phyloP scores from a whole-genome alignment of 768 basidiomycete species.

The Tephrocybe sp. region DNA sequence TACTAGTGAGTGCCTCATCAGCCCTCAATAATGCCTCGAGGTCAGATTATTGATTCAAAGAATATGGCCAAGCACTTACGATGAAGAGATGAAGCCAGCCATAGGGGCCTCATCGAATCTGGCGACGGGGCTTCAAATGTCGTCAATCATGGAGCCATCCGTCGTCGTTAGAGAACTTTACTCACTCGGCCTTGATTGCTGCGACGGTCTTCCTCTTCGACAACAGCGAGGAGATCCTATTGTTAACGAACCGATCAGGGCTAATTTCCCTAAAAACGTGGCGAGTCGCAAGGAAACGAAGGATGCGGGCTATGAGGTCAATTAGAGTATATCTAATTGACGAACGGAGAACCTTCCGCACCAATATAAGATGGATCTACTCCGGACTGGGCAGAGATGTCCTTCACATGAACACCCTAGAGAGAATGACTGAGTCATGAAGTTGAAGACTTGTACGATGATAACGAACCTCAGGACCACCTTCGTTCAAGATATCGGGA shows the following conservation, averaged over 20 bases:
- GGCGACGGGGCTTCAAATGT: conserved; percentile 14
- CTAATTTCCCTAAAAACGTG: conserved; percentile 24
- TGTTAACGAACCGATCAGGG: conserved; percentile 25
- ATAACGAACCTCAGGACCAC: conserved; percentile 21
- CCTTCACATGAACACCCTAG: conserved; percentile 32
- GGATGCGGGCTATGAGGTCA: conserved; percentile 15
- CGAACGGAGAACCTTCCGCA: conserved; percentile 11
- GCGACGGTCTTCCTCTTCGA: conserved; percentile 25
- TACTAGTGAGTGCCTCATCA: conserved; percentile 21
- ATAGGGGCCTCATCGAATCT: conserved; percentile 17
- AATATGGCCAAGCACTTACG: conserved; percentile 7
- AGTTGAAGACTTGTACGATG: conserved; percentile 3
- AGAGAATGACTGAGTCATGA: conserved; percentile 3
- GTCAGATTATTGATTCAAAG: not conserved
- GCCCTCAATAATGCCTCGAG: conserved; percentile 13
- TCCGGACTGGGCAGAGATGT: conserved; percentile 28
- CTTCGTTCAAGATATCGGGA: conserved; percentile 32
- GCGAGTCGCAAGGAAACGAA: conserved; percentile 23
- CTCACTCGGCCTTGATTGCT: conserved; percentile 28
- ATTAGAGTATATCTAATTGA: not conserved
- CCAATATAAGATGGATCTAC: conserved; percentile 30
- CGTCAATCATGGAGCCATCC: not conserved
- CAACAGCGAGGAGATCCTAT: conserved; percentile 25
- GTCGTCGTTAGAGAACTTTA: not conserved
- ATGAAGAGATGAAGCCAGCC: conserved; percentile 16